Base-by-base conservation (phyloP, 352 stramenopile genomes). In the Pythium phragmiticola region DNA sequence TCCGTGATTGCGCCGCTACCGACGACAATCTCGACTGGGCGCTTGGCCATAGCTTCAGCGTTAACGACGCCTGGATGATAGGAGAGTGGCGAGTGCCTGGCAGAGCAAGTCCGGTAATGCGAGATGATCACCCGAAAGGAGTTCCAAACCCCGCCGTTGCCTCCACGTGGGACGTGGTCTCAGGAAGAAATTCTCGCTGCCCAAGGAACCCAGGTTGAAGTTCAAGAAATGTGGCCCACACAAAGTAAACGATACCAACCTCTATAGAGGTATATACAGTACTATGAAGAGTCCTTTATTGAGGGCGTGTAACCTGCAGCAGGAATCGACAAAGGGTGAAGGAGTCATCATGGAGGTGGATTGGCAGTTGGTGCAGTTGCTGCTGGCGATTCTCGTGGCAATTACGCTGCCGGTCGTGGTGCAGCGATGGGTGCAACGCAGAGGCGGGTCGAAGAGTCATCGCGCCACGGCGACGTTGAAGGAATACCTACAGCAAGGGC, bases 401-500 rank as follows among this genome's bases (percentile, higher is more conserved):
- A 53, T 86, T 21, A 30, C 78, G 57, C 59, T 88, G 41, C 78
- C 78, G n/a, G 59, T 88, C 58, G 50, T 86, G 33, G 52, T 90
- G 65, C 75, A 78, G 57, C 67, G 68, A 62, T 83, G 85, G 57
- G 77, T 85, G 63, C 36, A 39, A 1, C n/a, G n/a, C n/a, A 30
- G 11, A 49, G 66, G 69, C 45, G 74, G 75, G 62, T 68, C 70
- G 59, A 36, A 33, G n/a, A 21, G 13, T 0, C 9, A 2, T 4
- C 36, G 34, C 21, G 50, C 21, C 39, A 34, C 49, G 49, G 23
- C 41, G 37, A 66, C 80, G 49, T 69, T 83, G 28, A 69, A 83
- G 12, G 75, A 89, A 17, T 89, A 89, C 68, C 79, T 87, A 57
- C 41, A 87, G 79, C 76, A 88, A 64, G 78, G 76, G 0, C 82